A percentile compares a stretch with the other conserved stretches of the same genome.
phyloP scores from a whole-genome alignment of 148 eudicot species.

The Silene conica region DNA sequence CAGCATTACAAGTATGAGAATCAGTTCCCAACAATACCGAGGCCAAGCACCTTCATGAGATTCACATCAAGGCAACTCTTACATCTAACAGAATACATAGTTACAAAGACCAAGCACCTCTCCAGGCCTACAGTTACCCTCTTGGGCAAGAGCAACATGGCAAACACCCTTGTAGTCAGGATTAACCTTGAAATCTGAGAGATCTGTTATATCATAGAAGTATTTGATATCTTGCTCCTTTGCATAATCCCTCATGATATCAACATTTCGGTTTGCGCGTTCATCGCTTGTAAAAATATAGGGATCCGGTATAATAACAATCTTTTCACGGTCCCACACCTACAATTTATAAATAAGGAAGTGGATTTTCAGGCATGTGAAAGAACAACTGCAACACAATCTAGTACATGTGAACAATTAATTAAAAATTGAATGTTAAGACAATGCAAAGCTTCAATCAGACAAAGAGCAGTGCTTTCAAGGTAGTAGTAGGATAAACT shows the following conservation, averaged over 20 bases:
- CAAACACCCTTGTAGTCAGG: slow-evolving; percentile 99
- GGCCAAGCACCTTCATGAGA: slow-evolving; percentile 2
- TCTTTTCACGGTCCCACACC: slow-evolving; percentile 98
- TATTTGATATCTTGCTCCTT: slow-evolving; percentile 83
- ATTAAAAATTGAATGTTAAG: not conserved
- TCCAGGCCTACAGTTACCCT: slow-evolving; percentile 99
- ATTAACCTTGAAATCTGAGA: slow-evolving; percentile 83
- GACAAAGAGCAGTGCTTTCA: not conserved
- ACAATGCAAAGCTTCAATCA: not conserved
- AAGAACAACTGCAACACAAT: not conserved
- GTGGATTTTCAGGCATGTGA: not conserved
- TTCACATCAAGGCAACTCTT: slow-evolving; percentile 5
- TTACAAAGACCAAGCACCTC: slow-evolving; percentile 48
- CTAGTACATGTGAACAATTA: not conserved
- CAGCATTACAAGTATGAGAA: slow-evolving; percentile 91
- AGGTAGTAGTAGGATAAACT: not conserved
- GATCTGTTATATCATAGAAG: slow-evolving; percentile 90
- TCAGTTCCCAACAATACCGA: slow-evolving; percentile 69
- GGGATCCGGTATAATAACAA: slow-evolving; percentile 93
- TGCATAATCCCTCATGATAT: slow-evolving; percentile 81
- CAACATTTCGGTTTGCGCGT: slow-evolving; percentile 90
- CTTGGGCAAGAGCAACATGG: slow-evolving; percentile 98
- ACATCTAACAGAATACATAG: not conserved
- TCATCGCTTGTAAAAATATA: slow-evolving; percentile 86
- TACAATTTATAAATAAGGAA: slow-evolving; percentile 24